phyloP scores from a whole-genome alignment of 768 basidiomycete genomes.

The Mycena floridula region DNA sequence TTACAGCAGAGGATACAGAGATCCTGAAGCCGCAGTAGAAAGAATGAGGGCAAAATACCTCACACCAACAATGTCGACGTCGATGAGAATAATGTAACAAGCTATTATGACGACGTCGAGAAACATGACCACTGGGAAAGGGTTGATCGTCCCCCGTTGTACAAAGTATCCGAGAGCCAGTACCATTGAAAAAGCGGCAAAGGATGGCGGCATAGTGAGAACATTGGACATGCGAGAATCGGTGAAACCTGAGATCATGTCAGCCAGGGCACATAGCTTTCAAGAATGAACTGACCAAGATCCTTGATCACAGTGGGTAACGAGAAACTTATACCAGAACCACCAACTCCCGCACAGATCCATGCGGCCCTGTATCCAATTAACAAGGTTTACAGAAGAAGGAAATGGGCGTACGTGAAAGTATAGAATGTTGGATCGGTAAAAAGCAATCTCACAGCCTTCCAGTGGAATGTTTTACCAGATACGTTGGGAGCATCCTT shows the following conservation, averaged over 20 bases:
- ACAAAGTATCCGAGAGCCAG: conserved; percentile 11
- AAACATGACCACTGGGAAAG: conserved; percentile 12
- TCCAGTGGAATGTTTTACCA: conserved; percentile 9
- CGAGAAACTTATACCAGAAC: conserved; percentile 13
- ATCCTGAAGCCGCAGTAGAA: conserved; percentile 14
- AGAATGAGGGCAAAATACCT: conserved; percentile 14
- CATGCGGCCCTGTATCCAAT: too few species aligned
- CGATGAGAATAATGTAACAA: conserved; percentile 13
- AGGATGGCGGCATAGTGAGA: conserved; percentile 16
- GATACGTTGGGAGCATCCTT: conserved; percentile 11
- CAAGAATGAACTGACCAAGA: conserved; percentile 7
- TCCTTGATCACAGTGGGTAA: conserved; percentile 17
- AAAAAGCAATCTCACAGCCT: conserved; percentile 8
- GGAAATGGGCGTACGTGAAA: too few species aligned
- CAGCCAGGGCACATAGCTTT: background rate
- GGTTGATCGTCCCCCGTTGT: conserved; percentile 10
- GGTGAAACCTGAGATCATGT: conserved; percentile 12
- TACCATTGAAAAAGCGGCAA: conserved; percentile 12
- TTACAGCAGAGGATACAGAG: conserved; percentile 15
- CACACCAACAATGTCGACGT: conserved; percentile 10
- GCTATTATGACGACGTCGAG: conserved; percentile 14
- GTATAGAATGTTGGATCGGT: conserved; percentile 13
- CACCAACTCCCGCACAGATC: conserved; percentile 14
- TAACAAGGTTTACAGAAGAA: too few species aligned
- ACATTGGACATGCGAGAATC: conserved; percentile 16